Evolutionary conservation across 2,329 filamentous ascomycete species (phyloP), one percentile per base, ranked within the genome.

Genomic region (Pseudogymnoascus sp.): DNA sequence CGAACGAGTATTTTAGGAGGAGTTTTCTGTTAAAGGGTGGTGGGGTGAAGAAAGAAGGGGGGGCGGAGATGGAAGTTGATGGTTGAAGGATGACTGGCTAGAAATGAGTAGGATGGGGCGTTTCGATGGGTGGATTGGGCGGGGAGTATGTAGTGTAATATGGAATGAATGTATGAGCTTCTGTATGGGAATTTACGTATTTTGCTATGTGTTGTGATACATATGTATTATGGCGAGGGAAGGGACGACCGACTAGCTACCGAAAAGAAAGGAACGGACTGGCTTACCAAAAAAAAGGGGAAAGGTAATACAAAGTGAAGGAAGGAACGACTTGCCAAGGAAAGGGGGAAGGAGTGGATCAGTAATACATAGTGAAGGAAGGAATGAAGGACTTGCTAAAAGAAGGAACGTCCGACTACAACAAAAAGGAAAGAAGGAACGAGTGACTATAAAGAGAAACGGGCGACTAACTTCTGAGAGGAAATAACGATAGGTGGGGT

Each of bases 1-100:
- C 95, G 10, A 99, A 99, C 74, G 93, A 93, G 68, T 99, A 97
- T 76, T 99, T 97, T 76, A 97, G 96, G 81, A 83, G 93, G 63
- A 96, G 92, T 74, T 97, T 91, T 75, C 72, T 96, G 69, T 78
- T 99, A 65, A 96, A 92, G 79, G 44, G 24, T n/a, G 44, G 44
- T 7, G 44, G 3, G 14, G 24, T 53, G n/a, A 53, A 53, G 24
- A 53, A 53, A 14, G 44, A 53, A 5, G 44, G 44, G 1, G 24
- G 44, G 11, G 21, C 42, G 6, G 42, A 47, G 42, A 47, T 47
- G 21, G 42, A 47, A 11, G 42, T 47, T 47, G 42, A 47, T 47
- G 42, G 42, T 24, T 47, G 1, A 47, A 24, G 2, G 26, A 7
- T 24, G 19, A 19, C 10, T 13, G 16, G 16, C 3, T 21, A 14